Conservation (phyloP, 2,329 filamentous ascomycete species). For the Penicillium sp. region DNA sequence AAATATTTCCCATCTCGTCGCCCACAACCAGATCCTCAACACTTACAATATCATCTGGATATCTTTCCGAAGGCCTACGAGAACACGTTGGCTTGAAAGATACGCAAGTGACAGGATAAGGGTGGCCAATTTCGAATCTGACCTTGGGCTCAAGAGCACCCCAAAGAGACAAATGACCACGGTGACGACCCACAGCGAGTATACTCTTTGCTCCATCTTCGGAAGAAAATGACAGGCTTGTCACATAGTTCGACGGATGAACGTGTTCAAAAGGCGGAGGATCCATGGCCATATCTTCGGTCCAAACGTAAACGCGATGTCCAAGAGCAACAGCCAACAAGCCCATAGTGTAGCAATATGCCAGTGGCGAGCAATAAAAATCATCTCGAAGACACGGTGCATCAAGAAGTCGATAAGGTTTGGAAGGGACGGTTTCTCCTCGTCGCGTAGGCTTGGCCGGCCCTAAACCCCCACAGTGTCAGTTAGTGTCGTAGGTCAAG, state of each 20-base stretch:
- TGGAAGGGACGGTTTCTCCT: slow-evolving; percentile 54
- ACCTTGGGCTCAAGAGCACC: slow-evolving; percentile 60
- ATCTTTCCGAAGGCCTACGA: slow-evolving; percentile 44
- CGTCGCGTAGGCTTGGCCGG: slow-evolving; percentile 12
- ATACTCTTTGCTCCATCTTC: slow-evolving; percentile 67
- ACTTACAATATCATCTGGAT: slow-evolving; percentile 48
- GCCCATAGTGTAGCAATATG: slow-evolving; percentile 69
- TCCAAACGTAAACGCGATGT: slow-evolving; percentile 80
- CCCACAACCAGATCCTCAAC: slow-evolving; percentile 84
- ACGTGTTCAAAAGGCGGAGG: slow-evolving; percentile 52
- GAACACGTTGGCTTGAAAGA: slow-evolving; percentile 66
- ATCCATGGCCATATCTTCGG: slow-evolving; percentile 63
- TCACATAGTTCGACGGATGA: slow-evolving; percentile 55
- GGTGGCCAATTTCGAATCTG: slow-evolving; percentile 70
- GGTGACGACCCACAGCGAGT: slow-evolving; percentile 74
- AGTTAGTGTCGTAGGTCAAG: slow-evolving; percentile 7
- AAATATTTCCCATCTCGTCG: slow-evolving; percentile 74
- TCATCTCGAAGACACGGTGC: slow-evolving; percentile 86
- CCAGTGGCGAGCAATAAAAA: slow-evolving; percentile 88
- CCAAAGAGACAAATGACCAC: slow-evolving; percentile 70
- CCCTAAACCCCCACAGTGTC: slow-evolving; percentile 20
- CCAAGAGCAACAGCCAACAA: slow-evolving; percentile 80
- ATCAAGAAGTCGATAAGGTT: slow-evolving; percentile 83
- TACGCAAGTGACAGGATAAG: slow-evolving; percentile 68
- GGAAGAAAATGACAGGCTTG: slow-evolving; percentile 87